Evolutionary conservation across 2,329 filamentous ascomycete genomes (phyloP).

Genomic region (Colletotrichum lini): DNA sequence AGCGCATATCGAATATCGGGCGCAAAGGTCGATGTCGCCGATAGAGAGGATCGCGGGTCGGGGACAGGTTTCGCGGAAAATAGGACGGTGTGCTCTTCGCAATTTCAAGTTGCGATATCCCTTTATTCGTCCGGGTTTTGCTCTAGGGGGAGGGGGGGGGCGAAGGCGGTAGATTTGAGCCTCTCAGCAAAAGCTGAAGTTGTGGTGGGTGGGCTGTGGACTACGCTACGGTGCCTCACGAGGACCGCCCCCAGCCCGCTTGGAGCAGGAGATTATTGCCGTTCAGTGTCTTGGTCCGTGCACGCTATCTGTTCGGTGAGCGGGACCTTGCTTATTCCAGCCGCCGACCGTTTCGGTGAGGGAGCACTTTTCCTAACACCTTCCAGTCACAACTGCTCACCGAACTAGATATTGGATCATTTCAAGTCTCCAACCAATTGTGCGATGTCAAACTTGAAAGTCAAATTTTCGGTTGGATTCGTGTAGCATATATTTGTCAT

Average conservation of each 20-base stretch:
- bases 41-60: slow-evolving; percentile 2
- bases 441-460: background rate
- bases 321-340: slow-evolving; percentile 19
- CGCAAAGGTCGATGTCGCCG: slow-evolving; percentile 20
- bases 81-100: slow-evolving; percentile 8
- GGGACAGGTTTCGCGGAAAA: slow-evolving; percentile 11
- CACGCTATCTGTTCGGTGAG: background rate
- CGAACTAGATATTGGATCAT: background rate
- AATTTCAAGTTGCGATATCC: slow-evolving; percentile 16
- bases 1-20: slow-evolving; percentile 39
- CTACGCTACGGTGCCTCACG: slow-evolving; percentile 37
- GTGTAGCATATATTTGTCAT: background rate
- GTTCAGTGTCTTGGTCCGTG: slow-evolving; percentile 31
- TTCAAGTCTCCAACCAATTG: background rate
- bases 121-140: slow-evolving; percentile 15
- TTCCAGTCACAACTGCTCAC: background rate
- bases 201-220: slow-evolving; percentile 40
- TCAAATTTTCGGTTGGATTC: too few relatives aligned
- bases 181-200: slow-evolving; percentile 42
- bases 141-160: slow-evolving; percentile 20
- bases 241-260: slow-evolving; percentile 37
- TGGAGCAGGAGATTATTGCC: slow-evolving; percentile 32
- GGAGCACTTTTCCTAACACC: too few relatives aligned
- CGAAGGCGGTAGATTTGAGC: slow-evolving; percentile 31
- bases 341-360: slow-evolving; percentile 7